Evolutionary conservation across 345 rosid genomes (phyloP), one percentile per base, ranked within the genome.

Genomic region (Pugionium cornutum): DNA sequence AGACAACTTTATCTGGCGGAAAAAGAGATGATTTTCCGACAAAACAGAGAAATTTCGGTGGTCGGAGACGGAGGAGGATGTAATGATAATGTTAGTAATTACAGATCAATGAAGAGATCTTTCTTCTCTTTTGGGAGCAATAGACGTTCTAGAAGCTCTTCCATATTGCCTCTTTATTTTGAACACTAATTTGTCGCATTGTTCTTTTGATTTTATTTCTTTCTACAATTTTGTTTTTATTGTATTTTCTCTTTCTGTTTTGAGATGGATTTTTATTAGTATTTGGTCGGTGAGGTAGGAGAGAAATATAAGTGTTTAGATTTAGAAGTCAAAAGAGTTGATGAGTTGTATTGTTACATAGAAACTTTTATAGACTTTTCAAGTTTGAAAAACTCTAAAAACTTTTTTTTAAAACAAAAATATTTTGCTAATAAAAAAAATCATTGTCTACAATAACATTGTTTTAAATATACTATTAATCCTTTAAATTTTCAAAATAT

Each of bases 101-200:
- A 28, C 41, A 84, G 80, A 84, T 18, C 18, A 18, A 57, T 67
- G 27, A 84, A 76, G 68, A 86, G 83, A 76, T 78, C 81, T 61
- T 86, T 88, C 79, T 91, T 91, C 74, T 78, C 89, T 31, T 88
- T 84, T 70, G 86, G 92, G 4, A 82, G 85, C 30, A 82, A 85
- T 61, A 81, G 86, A 63, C 84, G 80, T 47, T 83, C 88, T 46
- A 83, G 82, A 80, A 91, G 76, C 77, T 76, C 94, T 64, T 76
- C 94, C 4, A 58, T 84, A 50, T 77, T 81, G 60, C 94, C 97
- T 44, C 74, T 88, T 52, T 73, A 79, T 74, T 79, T 80, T 64
- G 86, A 86, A 28, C 83, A 92, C 60, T 82, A 71, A 69, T 18
- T 18, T 18, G 18, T 18, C 18, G 18, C 18, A 18, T 18, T 18